Evolutionary conservation across 148 eudicot genomes (phyloP), one percentile per base, ranked within the genome.

Genomic region (Cornus suecica): DNA sequence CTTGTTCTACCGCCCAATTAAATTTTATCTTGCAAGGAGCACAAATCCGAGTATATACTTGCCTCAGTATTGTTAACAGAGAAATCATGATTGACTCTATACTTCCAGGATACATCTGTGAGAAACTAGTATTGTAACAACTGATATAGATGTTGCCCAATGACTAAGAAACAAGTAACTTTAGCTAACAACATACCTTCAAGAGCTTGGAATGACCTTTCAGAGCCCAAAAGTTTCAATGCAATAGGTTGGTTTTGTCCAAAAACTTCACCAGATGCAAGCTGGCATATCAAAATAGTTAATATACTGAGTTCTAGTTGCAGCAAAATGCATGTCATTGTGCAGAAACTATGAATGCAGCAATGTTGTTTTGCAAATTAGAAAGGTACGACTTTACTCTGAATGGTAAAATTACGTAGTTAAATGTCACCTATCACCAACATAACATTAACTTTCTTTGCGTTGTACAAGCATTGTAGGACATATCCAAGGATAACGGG

Each of bases 201-300:
- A 71, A 92, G 88, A 73, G 97, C 97, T 80, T 86, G 79, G 25
- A 86, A 23, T 24, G 97, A 92, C 76, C 90, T 84, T 78, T 87
- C 90, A 9, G 97, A 92, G 64, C 97, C 97, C 68, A 92, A 74
- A 74, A 92, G 81, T 80, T 85, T 88, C 76, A 94, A 83, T 37
- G 98, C 88, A 82, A 91, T 85, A 67, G 97, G 98, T 82, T 94
- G 98, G 84, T 91, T 78, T 2, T 82, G 90, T 6, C 98, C 98
- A 64, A 94, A 91, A 67, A 90, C 98, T 84, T 87, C 93, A 45
- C 98, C 98, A 77, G 98, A 90, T 56, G 98, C 98, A 81, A 94
- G 93, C 98, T 94, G 90, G 2, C 69, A 83, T 58, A 23, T 30
- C 7, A 84, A 29, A 63, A 67, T 42, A 77, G 69, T 54, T 68